phyloP scores from a whole-genome alignment of 2,329 filamentous ascomycete species.

The Byssoonygena ceratinophila region DNA sequence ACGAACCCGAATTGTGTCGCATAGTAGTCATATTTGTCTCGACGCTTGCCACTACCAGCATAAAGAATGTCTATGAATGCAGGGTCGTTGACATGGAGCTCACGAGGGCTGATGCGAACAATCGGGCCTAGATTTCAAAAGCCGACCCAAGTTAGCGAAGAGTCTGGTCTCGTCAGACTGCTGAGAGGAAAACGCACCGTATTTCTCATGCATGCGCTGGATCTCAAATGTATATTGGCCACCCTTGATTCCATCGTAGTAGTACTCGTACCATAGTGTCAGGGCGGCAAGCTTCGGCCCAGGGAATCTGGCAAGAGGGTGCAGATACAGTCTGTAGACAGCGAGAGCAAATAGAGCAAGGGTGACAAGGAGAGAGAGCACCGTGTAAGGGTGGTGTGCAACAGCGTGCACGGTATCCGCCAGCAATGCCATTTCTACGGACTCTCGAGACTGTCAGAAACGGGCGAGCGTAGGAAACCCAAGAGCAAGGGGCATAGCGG shows the following conservation, averaged over 20 bases:
- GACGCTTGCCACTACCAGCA: constrained; percentile 15
- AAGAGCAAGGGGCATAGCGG: neutral
- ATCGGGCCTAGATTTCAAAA: constrained; percentile 18
- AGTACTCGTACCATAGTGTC: constrained; percentile 23
- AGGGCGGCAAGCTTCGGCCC: constrained; percentile 22
- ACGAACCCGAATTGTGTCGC: constrained; percentile 17
- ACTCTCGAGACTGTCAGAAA: neutral
- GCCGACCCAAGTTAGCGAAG: neutral
- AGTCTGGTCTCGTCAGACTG: neutral
- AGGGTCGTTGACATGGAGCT: constrained; percentile 21
- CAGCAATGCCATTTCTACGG: neutral
- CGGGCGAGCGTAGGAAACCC: neutral
- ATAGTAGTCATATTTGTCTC: constrained; percentile 20
- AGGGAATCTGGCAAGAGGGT: constrained; percentile 22
- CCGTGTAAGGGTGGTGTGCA: constrained; percentile 1
- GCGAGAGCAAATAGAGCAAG: neutral
- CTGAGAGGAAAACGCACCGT: constrained; percentile 19
- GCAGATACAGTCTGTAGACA: constrained; percentile 21
- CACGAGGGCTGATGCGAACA: constrained; percentile 21
- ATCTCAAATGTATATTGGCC: constrained; percentile 25
- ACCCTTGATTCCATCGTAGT: constrained; percentile 21
- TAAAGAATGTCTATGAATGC: constrained; percentile 20
- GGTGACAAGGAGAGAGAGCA: neutral
- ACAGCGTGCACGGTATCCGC: neutral
- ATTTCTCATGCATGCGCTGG: constrained; percentile 25